Evolutionary conservation across 257 asterid genomes (phyloP).

Genomic region (Rhazya stricta): DNA sequence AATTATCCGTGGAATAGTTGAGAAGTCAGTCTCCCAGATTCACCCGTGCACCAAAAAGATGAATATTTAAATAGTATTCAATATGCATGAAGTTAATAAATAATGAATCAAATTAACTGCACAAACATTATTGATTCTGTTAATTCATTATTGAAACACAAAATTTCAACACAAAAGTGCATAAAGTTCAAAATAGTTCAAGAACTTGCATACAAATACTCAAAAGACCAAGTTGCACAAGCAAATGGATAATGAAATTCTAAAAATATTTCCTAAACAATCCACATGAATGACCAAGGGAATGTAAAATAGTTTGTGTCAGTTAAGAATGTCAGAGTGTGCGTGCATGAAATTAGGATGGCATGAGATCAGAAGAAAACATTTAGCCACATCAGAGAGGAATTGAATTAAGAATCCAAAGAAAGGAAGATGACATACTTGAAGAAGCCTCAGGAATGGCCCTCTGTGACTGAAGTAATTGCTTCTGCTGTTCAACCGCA

Average conservation of each 20-base stretch:
- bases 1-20: neutral
- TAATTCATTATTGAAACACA: neutral
- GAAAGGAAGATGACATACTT: constrained; percentile 40
- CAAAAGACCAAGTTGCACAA: too few species aligned
- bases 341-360: neutral
- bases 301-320: too few species aligned
- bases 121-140: neutral
- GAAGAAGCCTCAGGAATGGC: constrained; percentile 62
- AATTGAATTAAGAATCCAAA: neutral
- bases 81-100: neutral
- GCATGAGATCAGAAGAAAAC: neutral
- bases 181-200: neutral
- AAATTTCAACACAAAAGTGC: neutral
- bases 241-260: neutral
- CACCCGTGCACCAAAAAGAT: neutral
- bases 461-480: constrained; percentile 70
- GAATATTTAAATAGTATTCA: neutral
- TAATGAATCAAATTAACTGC: neutral
- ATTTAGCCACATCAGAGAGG: constrained; percentile 9
- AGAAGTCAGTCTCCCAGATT: neutral
- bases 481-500: constrained; percentile 75
- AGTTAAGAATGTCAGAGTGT: neutral
- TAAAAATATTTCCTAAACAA: neutral
- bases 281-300: neutral
- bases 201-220: neutral